Base-by-base conservation (phyloP, 2,329 filamentous ascomycete species). In the Orbilia ellipsospora region DNA sequence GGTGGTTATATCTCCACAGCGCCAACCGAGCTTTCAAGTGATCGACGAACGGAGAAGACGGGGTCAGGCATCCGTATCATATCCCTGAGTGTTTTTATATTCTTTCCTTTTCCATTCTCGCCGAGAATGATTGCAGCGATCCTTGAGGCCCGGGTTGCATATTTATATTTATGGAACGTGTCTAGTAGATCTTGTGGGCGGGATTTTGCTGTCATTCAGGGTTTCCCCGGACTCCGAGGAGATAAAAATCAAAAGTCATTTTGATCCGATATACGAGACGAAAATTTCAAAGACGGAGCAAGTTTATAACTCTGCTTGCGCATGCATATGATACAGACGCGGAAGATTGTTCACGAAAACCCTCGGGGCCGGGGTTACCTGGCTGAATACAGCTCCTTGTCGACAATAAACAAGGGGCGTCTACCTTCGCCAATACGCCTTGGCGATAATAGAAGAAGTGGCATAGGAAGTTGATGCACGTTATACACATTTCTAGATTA, bases 251-350 rank as follows among this genome's bases (percentile, higher is more conserved):
- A 65, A 8, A 36, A 62, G 48, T 40, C 63, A 48, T 44, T 52
- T 67, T 59, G 62, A 74, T 74, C 70, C 67, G 63, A 74, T 74
- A 74, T 68, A 74, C 67, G 56, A 57, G 62, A 63, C 51, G 70
- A 62, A 13, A 44, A 48, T 51, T 56, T 50, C 36, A 20, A 23
- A 56, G 36, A 18, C 57, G 4, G n/a, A 8, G 20, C 44, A 69
- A 50, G 23, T 20, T 8, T 8, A 20, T 23, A 26, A 44, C 31
- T 36, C 31, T 62, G 26, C 18, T 63, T 15, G n/a, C n/a, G n/a
- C 44, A 69, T 28, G 20, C 10, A n/a, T 8, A 20, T 23, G 23
- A 44, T 28, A 31, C 55, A 59, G 15, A 59, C n/a, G 26, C 31
- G 10, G 31, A 36, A 1, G 28, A 40, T 48, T 45, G 65, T 56